These are phyloP conservation scores for Apiospora marii DNA, from an alignment of 2,329 filamentous ascomycete species.

Conservation along the genomic window DNA sequence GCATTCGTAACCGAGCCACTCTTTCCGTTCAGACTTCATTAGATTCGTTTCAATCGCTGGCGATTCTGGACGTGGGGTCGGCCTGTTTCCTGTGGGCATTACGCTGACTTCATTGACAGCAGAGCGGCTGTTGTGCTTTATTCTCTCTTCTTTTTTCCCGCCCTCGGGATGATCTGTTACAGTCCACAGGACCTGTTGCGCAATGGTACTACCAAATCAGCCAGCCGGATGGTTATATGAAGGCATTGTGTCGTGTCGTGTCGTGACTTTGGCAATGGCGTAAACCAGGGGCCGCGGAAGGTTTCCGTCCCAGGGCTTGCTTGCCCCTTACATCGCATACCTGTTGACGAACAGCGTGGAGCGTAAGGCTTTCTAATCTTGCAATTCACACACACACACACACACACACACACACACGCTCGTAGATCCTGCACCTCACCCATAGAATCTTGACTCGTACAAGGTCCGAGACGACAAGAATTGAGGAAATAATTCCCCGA, in stretches of 20 bases:
- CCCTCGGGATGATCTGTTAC: neutral
- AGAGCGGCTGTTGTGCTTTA: neutral
- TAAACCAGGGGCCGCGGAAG: neutral
- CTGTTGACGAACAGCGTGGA: neutral
- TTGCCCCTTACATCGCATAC: neutral
- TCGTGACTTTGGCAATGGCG: neutral
- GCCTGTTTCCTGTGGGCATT: neutral
- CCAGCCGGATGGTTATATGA: neutral
- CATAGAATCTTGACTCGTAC: neutral
- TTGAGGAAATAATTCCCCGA: conserved; percentile 10
- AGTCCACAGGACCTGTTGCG: neutral
- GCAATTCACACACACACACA: neutral
- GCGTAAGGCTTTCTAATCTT: neutral
- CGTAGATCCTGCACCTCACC: conserved; percentile 2
- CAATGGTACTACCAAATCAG: neutral
- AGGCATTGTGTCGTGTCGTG: neutral
- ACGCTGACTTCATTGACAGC: neutral
- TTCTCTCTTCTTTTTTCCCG: no score
- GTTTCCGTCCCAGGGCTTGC: conserved; percentile 8
- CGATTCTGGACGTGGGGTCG: neutral
- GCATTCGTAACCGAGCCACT: conserved; percentile 6
- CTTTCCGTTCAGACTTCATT: neutral
- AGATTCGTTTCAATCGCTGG: neutral
- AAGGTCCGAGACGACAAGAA: neutral
- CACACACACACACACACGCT: no score